phyloP scores from a whole-genome alignment of 1,139 yeast species.

The Geotrichum citri-aurantii region DNA sequence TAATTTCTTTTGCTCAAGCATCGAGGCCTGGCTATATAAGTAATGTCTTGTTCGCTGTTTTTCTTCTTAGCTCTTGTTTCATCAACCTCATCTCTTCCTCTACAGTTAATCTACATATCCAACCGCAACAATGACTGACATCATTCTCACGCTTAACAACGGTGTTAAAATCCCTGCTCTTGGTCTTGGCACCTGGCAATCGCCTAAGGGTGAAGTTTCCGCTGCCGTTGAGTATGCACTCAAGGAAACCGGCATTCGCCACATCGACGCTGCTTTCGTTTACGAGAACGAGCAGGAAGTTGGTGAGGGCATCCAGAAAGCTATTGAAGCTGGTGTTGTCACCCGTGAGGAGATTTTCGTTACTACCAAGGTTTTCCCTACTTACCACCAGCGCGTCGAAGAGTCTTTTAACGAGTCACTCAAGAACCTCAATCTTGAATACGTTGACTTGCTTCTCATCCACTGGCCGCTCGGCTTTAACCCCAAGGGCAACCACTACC shows the following conservation, averaged over 20 bases:
- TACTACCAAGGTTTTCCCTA: conserved; percentile 76
- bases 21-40: neutral
- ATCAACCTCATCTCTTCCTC: neutral
- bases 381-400: conserved; percentile 56
- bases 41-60: no score
- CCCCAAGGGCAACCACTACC: conserved; percentile 40
- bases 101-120: neutral
- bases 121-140: conserved; percentile 26
- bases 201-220: conserved; percentile 53
- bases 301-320: conserved; percentile 48
- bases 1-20: neutral
- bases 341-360: conserved; percentile 67
- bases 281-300: conserved; percentile 61
- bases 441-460: conserved; percentile 74
- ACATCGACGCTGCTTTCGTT: conserved; percentile 71
- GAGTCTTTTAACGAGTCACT: conserved; percentile 58
- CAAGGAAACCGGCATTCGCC: conserved; percentile 59
- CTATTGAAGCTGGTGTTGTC: conserved; percentile 58
- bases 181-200: conserved; percentile 79
- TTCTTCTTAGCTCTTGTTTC: no score
- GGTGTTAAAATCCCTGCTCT: conserved; percentile 62
- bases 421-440: conserved; percentile 63
- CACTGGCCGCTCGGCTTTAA: conserved; percentile 78
- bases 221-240: conserved; percentile 59
- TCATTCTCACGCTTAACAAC: conserved; percentile 44